Percentiles rank a stretch among this genome's conserved stretches.
These are phyloP conservation scores for Talaromyces sp. DNA, from an alignment of 2,329 filamentous ascomycete genomes.

Conservation along the genomic window DNA sequence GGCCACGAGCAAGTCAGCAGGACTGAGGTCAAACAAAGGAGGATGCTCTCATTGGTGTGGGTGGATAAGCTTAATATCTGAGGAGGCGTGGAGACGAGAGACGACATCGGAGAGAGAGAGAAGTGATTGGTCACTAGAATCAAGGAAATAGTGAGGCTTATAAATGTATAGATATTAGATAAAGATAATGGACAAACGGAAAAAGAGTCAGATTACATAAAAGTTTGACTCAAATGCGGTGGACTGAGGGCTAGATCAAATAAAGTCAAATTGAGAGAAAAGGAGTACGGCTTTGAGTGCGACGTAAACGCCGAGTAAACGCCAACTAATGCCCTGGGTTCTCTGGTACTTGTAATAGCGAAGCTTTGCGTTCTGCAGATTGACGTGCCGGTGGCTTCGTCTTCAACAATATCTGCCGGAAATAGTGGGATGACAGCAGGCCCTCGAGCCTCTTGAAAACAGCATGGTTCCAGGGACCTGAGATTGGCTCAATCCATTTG, in stretches of 20 bases:
- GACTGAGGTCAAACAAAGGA: background rate
- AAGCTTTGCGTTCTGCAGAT: conserved; percentile 22
- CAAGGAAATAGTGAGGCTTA: background rate
- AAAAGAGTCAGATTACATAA: background rate
- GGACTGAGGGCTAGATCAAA: background rate
- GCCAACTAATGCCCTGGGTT: too few species aligned
- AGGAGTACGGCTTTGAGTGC: too few species aligned
- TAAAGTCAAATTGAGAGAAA: background rate
- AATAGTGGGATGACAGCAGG: too few species aligned
- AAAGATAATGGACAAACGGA: background rate
- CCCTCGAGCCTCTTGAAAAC: too few species aligned
- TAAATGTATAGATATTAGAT: background rate
- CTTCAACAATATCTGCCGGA: too few species aligned
- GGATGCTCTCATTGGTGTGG: background rate
- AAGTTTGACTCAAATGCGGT: too few species aligned
- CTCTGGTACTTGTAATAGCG: too few species aligned
- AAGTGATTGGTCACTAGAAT: too few species aligned
- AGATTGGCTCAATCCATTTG: conserved; percentile 39
- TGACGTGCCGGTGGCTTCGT: conserved; percentile 36
- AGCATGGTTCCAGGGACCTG: too few species aligned
- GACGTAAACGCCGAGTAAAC: too few species aligned
- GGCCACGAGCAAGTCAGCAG: background rate
- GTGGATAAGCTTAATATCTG: background rate
- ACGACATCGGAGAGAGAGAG: too few species aligned
- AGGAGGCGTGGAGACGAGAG: background rate